phyloP scores from a whole-genome alignment of 345 rosid species.

The Euphorbia pulcherrima region DNA sequence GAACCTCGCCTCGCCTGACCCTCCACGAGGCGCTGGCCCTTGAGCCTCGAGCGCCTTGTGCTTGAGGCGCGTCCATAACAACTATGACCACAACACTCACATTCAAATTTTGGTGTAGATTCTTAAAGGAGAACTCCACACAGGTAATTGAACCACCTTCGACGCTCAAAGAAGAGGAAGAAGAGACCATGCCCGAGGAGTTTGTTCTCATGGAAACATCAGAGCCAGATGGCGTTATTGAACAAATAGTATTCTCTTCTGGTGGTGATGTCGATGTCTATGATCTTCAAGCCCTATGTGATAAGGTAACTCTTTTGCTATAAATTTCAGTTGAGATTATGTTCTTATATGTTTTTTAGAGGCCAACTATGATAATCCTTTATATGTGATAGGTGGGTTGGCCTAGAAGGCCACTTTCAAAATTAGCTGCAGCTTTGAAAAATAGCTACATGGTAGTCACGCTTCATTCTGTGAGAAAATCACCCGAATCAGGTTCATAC shows the following conservation, averaged over 20 bases:
- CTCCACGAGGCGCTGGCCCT: too few species aligned
- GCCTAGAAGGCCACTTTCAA: slow-evolving; percentile 86
- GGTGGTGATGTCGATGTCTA: slow-evolving; percentile 86
- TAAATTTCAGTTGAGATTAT: too few species aligned
- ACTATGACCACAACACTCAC: too few species aligned
- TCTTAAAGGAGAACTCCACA: slow-evolving; percentile 53
- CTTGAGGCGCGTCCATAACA: too few species aligned
- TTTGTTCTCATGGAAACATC: slow-evolving; percentile 67
- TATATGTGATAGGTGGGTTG: slow-evolving; percentile 66
- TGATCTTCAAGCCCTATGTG: slow-evolving; percentile 89
- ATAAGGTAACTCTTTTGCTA: slow-evolving; percentile 46
- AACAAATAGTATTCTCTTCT: slow-evolving; percentile 80
- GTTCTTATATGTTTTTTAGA: background rate
- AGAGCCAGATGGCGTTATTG: slow-evolving; percentile 59
- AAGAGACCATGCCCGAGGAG: slow-evolving; percentile 59
- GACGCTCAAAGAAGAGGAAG: slow-evolving; percentile 57
- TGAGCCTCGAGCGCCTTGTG: too few species aligned
- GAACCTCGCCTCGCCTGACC: too few species aligned
- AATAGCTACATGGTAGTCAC: slow-evolving; percentile 96
- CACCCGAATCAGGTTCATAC: slow-evolving; percentile 59
- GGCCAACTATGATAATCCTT: background rate
- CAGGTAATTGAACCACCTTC: slow-evolving; percentile 70
- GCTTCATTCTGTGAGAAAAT: slow-evolving; percentile 61
- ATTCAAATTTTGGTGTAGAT: slow-evolving; percentile 33
- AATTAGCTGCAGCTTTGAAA: slow-evolving; percentile 81